Base-by-base conservation (phyloP, 495 filamentous ascomycete species). In the Saxispiralis lemnorum region DNA sequence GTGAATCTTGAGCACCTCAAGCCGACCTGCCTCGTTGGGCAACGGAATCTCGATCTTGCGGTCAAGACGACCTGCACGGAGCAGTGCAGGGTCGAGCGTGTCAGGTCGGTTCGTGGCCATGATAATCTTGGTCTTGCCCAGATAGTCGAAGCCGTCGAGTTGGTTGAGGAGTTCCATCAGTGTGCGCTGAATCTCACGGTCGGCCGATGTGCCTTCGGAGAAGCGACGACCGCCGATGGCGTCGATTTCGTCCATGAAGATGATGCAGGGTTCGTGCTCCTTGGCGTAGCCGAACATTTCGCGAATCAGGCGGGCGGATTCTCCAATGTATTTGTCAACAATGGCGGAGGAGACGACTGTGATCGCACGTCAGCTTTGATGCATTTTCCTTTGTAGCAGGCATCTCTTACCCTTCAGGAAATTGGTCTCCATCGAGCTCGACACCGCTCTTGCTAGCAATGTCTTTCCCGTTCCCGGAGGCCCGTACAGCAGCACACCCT, bases 181-280 rank as follows among this genome's bases (percentile, higher is more conserved):
- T 32, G 92, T 99, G 46, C 92, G 82, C 67, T 99, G 92, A 52
- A 99, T 99, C 62, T 99, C 92, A 51, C 92, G 80, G 66, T 99
- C 92, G 18, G 92, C 92, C 28, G 84, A 93, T 44, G 92, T 99
- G 51, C 92, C 92, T 60, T 99, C 92, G n/a, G 82, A 92, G 57
- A 99, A 99, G 51, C 92, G 74, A 54, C 92, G 76, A 43, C 92
- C 92, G 58, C 92, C 92, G 57, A 99, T 99, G 54, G 92, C 92
- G 57, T 99, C 92, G 60, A 99, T 99, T 61, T 99, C 92, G 68
- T 99, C 92, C 92, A 99, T 99, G 75, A 99, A 99, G 64, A 99
- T 99, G 58, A 99, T 96, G 62, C 92, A 99, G 35, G 92, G 92
- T 59, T 99, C 92, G 61, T 99, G 92, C 62, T 99, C 92, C 63